phyloP scores from a whole-genome alignment of 2,329 filamentous ascomycete genomes.

The Talaromyces funiculosus region DNA sequence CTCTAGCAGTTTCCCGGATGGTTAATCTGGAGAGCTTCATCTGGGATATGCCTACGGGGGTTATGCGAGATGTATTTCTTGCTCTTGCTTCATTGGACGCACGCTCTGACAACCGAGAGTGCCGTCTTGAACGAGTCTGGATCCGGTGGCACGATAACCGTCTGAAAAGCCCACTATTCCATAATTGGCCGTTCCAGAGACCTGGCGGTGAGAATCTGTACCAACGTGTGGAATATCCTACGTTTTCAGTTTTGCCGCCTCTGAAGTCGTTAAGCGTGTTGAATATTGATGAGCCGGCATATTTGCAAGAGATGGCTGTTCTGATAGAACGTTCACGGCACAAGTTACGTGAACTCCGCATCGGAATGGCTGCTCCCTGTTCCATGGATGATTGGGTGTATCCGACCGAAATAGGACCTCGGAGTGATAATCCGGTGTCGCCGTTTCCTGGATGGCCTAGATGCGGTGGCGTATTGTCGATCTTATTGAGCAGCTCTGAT shows the following conservation, averaged over 20 bases:
- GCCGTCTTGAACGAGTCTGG: slow-evolving; percentile 69
- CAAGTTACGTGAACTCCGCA: slow-evolving; percentile 62
- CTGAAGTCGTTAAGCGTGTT: slow-evolving; percentile 70
- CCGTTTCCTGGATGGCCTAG: slow-evolving; percentile 26
- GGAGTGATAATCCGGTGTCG: slow-evolving; percentile 11
- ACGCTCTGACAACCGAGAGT: slow-evolving; percentile 52
- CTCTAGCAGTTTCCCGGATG: slow-evolving; percentile 75
- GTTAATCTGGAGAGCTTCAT: slow-evolving; percentile 73
- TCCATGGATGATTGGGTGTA: slow-evolving; percentile 27
- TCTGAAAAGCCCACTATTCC: slow-evolving; percentile 28
- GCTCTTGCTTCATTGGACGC: slow-evolving; percentile 67
- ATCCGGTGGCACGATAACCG: slow-evolving; percentile 78
- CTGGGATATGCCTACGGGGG: slow-evolving; percentile 86
- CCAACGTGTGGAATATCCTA: slow-evolving; percentile 67
- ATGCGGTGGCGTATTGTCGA: slow-evolving; percentile 28
- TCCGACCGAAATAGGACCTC: slow-evolving; percentile 17
- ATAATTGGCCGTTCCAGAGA: slow-evolving; percentile 17
- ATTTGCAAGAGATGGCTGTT: slow-evolving; percentile 75
- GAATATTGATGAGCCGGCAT: slow-evolving; percentile 76
- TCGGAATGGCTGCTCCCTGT: slow-evolving; percentile 57
- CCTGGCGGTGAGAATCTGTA: slow-evolving; percentile 42
- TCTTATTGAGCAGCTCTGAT: slow-evolving; percentile 20
- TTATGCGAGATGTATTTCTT: slow-evolving; percentile 74
- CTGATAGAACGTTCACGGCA: slow-evolving; percentile 66
- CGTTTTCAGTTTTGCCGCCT: slow-evolving; percentile 70